These are phyloP conservation scores for Psidium friedrichsthalianum DNA, from an alignment of 345 rosid genomes.

Conservation along the genomic window DNA sequence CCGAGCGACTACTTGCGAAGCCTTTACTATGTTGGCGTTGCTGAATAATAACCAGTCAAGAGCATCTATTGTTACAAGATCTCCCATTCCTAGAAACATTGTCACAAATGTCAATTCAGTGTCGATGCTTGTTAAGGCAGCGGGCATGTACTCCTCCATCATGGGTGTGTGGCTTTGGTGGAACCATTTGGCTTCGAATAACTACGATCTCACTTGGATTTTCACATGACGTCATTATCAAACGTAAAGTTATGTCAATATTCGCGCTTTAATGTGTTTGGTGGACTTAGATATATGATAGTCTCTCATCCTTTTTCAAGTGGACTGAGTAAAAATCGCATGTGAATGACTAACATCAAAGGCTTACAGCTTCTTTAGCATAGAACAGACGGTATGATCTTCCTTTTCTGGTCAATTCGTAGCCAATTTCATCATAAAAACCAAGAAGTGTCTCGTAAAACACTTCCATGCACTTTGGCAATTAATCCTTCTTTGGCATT, in stretches of 20 bases:
- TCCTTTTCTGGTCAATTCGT: constrained; percentile 2
- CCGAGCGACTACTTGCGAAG: no score
- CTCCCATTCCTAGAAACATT: constrained; percentile 1
- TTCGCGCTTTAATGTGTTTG: no score
- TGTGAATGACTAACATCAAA: not conserved
- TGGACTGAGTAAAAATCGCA: not conserved
- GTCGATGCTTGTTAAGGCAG: not conserved
- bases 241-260: no score
- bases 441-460: constrained; percentile 16
- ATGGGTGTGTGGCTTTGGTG: constrained; percentile 5
- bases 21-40: no score
- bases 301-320: not conserved
- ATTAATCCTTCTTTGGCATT: not conserved
- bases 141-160: constrained; percentile 9
- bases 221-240: no score
- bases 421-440: constrained; percentile 13
- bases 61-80: not conserved
- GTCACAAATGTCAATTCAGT: not conserved
- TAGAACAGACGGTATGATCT: constrained; percentile 3
- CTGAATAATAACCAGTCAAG: no score
- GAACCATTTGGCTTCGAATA: not conserved
- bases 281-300: no score
- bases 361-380: constrained; percentile 16
- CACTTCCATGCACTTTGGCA: constrained; percentile 19
- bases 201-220: no score